Evolutionary conservation across 2,329 filamentous ascomycete genomes (phyloP).

Genomic region (Diplodia corticola): DNA sequence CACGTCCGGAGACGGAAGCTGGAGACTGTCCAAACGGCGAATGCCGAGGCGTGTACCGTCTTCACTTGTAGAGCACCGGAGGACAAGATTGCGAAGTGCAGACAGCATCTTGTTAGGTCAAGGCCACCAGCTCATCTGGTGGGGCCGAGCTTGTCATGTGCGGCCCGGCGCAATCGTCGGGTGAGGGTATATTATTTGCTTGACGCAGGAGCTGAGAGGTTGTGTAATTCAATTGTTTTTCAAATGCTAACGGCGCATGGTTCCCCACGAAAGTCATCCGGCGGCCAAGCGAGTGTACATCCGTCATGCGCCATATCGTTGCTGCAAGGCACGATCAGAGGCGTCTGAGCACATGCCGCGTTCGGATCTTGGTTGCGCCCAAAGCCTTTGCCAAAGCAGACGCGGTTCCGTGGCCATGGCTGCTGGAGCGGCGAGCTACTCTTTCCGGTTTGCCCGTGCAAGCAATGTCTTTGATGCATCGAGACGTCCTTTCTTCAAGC

Average conservation of each 20-base stretch:
- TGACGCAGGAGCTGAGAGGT: no score
- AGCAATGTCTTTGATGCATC: not conserved
- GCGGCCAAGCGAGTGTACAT: not conserved
- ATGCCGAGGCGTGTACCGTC: not conserved
- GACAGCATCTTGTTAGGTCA: not conserved
- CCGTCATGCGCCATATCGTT: not conserved
- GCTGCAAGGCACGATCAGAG: not conserved
- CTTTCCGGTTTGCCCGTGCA: not conserved
- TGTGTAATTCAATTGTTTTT: not conserved
- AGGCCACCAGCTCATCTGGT: not conserved
- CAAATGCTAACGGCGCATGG: not conserved
- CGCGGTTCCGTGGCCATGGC: not conserved
- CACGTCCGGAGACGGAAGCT: not conserved
- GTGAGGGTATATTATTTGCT: no score
- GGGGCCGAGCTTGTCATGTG: not conserved
- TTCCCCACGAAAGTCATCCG: not conserved
- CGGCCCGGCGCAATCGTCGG: no score
- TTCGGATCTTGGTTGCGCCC: not conserved
- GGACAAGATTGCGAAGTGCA: not conserved
- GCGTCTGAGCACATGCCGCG: not conserved
- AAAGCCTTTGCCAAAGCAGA: not conserved
- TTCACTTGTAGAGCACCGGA: not conserved
- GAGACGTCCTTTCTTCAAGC: not conserved
- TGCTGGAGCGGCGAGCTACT: not conserved
- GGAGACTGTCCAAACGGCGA: not conserved